A percentile compares a stretch with the other conserved stretches of the same genome.
These are phyloP conservation scores for Monilinia fructicola DNA, from an alignment of 2,329 filamentous ascomycete species.

Conservation along the genomic window DNA sequence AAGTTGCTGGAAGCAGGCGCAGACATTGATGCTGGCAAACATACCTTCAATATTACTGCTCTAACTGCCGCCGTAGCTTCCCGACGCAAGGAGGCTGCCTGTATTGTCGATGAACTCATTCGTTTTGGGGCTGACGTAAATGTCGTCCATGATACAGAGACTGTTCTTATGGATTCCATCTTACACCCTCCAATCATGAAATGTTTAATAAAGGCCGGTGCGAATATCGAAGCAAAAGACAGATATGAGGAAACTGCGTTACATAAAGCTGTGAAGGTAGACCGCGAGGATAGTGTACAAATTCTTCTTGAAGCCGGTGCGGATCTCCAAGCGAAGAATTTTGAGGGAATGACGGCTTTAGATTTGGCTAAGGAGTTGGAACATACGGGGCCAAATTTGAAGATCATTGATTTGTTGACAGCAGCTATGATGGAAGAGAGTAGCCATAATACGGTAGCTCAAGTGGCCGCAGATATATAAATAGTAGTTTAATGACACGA, in stretches of 20 bases:
- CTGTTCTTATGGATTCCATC: not conserved
- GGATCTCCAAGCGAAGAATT: not conserved
- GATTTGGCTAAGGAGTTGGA: not conserved
- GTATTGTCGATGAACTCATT: not conserved
- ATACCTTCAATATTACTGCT: not conserved
- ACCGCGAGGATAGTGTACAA: conserved; percentile 6
- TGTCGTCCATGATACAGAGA: not conserved
- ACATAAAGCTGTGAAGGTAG: not conserved
- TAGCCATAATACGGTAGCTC: not conserved
- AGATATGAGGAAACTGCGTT: not conserved
- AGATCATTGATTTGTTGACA: conserved; percentile 4
- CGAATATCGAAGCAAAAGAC: not conserved
- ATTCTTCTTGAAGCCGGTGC: not conserved
- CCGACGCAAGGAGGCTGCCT: not conserved
- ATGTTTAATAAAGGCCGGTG: not conserved
- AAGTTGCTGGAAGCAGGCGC: conserved; percentile 1
- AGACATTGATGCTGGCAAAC: conserved; percentile 1
- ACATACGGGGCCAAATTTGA: not conserved
- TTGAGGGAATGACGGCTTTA: conserved; percentile 1
- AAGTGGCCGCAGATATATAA: not conserved
- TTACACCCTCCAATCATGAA: not conserved
- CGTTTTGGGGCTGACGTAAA: not conserved
- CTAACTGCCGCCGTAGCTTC: not conserved
- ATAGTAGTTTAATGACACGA: not conserved
- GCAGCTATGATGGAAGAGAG: not conserved